phyloP scores from a whole-genome alignment of 129 eudicot species.

The Glebionis coronaria region DNA sequence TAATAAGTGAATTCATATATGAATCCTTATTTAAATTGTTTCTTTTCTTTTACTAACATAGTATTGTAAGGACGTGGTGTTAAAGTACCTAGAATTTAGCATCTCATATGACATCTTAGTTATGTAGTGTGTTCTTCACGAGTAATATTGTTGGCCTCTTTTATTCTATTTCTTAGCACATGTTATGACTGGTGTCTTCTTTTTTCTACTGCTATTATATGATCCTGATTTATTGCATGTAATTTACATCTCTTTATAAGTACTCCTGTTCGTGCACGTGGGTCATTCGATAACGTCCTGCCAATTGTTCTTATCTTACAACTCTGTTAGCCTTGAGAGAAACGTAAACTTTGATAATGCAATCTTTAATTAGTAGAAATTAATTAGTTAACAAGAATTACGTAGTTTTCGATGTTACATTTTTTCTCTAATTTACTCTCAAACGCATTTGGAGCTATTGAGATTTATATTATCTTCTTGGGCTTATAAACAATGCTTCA shows the following conservation, averaged over 20 bases:
- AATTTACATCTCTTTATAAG: no score
- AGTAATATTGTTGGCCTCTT: neutral
- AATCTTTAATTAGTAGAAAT: no score
- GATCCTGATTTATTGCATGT: no score
- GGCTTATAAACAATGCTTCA: no score
- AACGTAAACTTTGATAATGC: neutral
- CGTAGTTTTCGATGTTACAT: conserved; percentile 44
- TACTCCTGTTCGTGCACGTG: neutral
- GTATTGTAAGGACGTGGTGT: no score
- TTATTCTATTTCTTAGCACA: conserved; percentile 4
- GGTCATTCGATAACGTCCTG: neutral
- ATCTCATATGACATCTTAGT: no score
- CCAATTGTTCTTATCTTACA: neutral
- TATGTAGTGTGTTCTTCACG: no score
- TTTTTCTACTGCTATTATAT: neutral
- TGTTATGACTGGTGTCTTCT: neutral
- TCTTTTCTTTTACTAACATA: no score
- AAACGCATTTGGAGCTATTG: neutral
- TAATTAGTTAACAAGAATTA: conserved; percentile 20
- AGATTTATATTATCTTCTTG: conserved; percentile 1
- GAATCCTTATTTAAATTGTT: no score
- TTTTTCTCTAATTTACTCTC: conserved; percentile 38
- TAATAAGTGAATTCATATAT: no score
- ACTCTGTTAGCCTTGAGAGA: neutral
- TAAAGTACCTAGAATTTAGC: no score